Percentiles rank a stretch among this genome's conserved stretches.
Evolutionary conservation across 1,284 basidiomycete genomes (phyloP).

Genomic region (Heterobasidion occidentale): DNA sequence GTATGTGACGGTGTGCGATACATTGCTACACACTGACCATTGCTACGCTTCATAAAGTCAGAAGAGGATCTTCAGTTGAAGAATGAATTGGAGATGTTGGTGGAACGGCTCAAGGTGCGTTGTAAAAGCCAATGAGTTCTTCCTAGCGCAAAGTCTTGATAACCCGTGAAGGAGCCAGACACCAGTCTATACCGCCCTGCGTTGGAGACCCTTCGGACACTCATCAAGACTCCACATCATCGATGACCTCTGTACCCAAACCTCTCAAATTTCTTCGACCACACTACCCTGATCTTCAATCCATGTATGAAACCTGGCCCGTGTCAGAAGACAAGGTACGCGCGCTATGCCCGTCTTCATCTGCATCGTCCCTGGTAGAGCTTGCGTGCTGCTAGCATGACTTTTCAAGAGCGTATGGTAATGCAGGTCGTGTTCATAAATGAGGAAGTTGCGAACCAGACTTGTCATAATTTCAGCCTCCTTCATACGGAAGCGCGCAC

Average conservation of each 20-base stretch:
- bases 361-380: background rate
- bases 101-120: constrained; percentile 84
- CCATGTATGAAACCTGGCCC: constrained; percentile 76
- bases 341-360: background rate
- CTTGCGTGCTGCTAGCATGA: no score
- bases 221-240: constrained; percentile 98
- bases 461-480: no score
- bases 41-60: constrained; percentile 41
- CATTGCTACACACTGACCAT: background rate
- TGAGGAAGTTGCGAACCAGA: background rate
- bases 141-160: background rate
- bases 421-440: no score
- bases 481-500: no score
- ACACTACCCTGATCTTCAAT: constrained; percentile 86
- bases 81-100: constrained; percentile 95
- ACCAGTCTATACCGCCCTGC: constrained; percentile 83
- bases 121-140: background rate
- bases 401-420: no score
- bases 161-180: constrained; percentile 69
- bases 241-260: constrained; percentile 99
- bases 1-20: constrained; percentile 36
- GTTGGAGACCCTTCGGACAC: constrained; percentile 87
- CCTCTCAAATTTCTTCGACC: constrained; percentile 98
- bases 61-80: constrained; percentile 96
- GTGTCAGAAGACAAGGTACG: constrained; percentile 72